These are phyloP conservation scores for Venustampulla echinocandica DNA, from an alignment of 495 filamentous ascomycete genomes.

Conservation along the genomic window DNA sequence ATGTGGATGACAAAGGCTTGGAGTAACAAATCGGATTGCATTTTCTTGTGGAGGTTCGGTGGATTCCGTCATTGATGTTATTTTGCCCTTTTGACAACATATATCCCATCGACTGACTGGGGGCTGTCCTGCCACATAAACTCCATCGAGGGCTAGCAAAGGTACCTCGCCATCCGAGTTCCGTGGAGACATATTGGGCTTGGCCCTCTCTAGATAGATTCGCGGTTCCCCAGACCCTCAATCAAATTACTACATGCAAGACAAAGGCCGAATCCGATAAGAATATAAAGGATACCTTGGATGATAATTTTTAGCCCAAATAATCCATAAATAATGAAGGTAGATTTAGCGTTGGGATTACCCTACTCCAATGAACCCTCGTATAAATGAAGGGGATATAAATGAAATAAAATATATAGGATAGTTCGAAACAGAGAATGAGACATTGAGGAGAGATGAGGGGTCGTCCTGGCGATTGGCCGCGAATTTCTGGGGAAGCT, in stretches of 20 bases:
- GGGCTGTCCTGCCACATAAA: slow-evolving; percentile 18
- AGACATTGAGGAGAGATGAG: neutral
- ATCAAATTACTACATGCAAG: too few relatives aligned
- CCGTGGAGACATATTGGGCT: neutral
- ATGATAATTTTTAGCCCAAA: neutral
- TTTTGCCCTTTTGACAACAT: slow-evolving; percentile 12
- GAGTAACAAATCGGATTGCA: slow-evolving; percentile 39
- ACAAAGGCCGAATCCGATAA: too few relatives aligned
- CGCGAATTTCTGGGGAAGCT: neutral
- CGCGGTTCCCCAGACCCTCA: too few relatives aligned
- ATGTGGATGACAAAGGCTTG: slow-evolving; percentile 64
- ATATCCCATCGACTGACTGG: slow-evolving; percentile 16
- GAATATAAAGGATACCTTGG: neutral
- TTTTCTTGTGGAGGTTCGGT: neutral
- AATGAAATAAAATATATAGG: too few relatives aligned
- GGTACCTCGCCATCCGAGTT: neutral
- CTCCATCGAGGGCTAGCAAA: slow-evolving; percentile 9
- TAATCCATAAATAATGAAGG: too few relatives aligned
- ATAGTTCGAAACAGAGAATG: neutral
- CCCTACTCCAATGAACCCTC: too few relatives aligned
- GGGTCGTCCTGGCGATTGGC: neutral
- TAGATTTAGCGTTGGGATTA: too few relatives aligned
- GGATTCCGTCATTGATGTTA: slow-evolving; percentile 9
- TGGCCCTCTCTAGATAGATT: too few relatives aligned
- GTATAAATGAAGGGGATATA: too few relatives aligned